Evolutionary conservation across 108 stramenopile species (phyloP).

Genomic region (Fragilaria crotonensis): DNA sequence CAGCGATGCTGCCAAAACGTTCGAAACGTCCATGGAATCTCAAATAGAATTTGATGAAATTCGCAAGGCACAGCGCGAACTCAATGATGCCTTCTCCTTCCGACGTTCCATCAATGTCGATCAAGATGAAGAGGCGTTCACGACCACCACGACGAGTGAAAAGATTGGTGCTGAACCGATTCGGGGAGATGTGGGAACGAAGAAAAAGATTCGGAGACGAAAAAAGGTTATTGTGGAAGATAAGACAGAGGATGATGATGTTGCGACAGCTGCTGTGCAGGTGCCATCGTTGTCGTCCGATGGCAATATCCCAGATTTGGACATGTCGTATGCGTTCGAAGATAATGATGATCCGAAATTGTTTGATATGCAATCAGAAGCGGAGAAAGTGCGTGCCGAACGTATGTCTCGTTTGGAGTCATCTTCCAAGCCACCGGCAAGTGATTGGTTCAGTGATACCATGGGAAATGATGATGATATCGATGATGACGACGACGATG

Average conservation of each 20-base stretch:
- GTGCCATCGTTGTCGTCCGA: no score
- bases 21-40: constrained; percentile 76
- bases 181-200: constrained; percentile 15
- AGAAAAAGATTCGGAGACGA: constrained; percentile 3
- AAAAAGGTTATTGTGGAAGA: constrained; percentile 11
- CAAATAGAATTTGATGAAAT: constrained; percentile 80
- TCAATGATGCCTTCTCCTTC: constrained; percentile 81
- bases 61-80: constrained; percentile 68
- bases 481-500: constrained; percentile 8
- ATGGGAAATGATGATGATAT: neutral
- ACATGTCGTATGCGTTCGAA: no score
- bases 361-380: no score
- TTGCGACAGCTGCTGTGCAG: neutral
- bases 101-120: constrained; percentile 84
- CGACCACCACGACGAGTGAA: constrained; percentile 3
- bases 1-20: constrained; percentile 54
- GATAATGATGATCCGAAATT: no score
- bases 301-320: constrained; percentile 7
- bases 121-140: constrained; percentile 39
- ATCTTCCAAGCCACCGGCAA: no score
- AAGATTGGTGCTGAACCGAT: constrained; percentile 7
- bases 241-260: neutral
- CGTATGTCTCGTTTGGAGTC: no score
- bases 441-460: no score
- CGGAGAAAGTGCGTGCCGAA: no score